A percentile compares a stretch with the other conserved stretches of the same genome.
These are phyloP conservation scores for Xerocomellus intermedius DNA, from an alignment of 768 basidiomycete species.

Conservation along the genomic window DNA sequence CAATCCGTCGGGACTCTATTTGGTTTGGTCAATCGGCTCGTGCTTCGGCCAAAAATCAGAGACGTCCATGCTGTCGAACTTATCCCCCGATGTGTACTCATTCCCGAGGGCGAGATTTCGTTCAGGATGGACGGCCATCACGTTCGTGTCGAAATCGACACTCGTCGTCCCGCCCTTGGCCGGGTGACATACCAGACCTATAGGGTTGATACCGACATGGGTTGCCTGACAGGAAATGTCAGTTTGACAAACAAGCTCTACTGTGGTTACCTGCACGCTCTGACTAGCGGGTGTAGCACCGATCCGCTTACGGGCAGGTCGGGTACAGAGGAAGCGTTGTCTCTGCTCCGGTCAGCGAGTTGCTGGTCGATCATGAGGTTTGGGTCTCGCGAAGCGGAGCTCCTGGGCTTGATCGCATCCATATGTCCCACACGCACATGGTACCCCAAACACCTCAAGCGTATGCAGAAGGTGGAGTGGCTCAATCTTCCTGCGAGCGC, in stretches of 20 bases:
- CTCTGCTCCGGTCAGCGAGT: slow-evolving; percentile 36
- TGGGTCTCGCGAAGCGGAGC: slow-evolving; percentile 24
- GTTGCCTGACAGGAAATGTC: slow-evolving; percentile 27
- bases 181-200: slow-evolving; percentile 29
- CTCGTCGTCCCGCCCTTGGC: background rate
- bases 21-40: slow-evolving; percentile 40
- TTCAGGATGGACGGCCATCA: slow-evolving; percentile 12
- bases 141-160: slow-evolving; percentile 16
- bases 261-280: slow-evolving; percentile 43
- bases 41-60: slow-evolving; percentile 33
- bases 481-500: slow-evolving; percentile 15
- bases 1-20: slow-evolving; percentile 46
- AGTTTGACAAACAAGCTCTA: slow-evolving; percentile 35
- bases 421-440: slow-evolving; percentile 37
- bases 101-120: slow-evolving; percentile 37
- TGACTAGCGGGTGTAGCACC: slow-evolving; percentile 40
- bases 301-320: slow-evolving; percentile 45
- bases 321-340: slow-evolving; percentile 45
- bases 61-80: background rate
- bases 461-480: slow-evolving; percentile 44
- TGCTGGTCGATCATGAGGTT: slow-evolving; percentile 42
- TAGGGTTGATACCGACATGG: slow-evolving; percentile 29
- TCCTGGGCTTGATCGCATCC: slow-evolving; percentile 34
- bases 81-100: slow-evolving; percentile 30
- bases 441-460: slow-evolving; percentile 36